Percentiles rank a stretch among this genome's conserved stretches.
These are phyloP conservation scores for Rhynchosporium secalis DNA, from an alignment of 2,329 filamentous ascomycete genomes.

Conservation along the genomic window DNA sequence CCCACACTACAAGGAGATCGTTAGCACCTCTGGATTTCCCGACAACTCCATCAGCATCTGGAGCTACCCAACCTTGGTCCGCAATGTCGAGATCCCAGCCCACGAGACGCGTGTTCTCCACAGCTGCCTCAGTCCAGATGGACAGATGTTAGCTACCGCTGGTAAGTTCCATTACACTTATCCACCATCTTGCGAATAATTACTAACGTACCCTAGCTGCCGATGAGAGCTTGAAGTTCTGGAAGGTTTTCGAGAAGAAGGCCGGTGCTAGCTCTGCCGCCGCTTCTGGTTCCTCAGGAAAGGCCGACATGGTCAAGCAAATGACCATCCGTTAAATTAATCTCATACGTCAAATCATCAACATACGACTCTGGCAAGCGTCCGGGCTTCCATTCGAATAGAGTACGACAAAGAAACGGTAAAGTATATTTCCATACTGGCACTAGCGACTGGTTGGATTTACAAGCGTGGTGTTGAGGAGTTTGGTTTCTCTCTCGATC, in stretches of 20 bases:
- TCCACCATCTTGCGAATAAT: slow-evolving; percentile 12
- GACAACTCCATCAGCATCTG: slow-evolving; percentile 99
- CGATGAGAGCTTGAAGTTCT: slow-evolving; percentile 98
- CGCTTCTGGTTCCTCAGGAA: slow-evolving; percentile 68
- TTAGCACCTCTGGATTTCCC: slow-evolving; percentile 97
- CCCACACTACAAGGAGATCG: slow-evolving; percentile 95
- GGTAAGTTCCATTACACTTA: slow-evolving; percentile 49
- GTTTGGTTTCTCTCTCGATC: slow-evolving; percentile 43
- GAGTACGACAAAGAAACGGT: slow-evolving; percentile 30
- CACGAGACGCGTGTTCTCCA: slow-evolving; percentile 96
- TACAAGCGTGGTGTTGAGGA: slow-evolving; percentile 56
- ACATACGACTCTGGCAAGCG: slow-evolving; percentile 29
- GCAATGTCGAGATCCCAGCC: slow-evolving; percentile 96
- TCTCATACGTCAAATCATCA: slow-evolving; percentile 22
- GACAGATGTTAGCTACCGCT: slow-evolving; percentile 95
- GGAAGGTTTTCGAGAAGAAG: slow-evolving; percentile 99
- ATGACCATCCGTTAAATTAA: slow-evolving; percentile 80
- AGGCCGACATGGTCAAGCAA: slow-evolving; percentile 87
- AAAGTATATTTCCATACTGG: slow-evolving; percentile 43
- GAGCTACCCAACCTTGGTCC: slow-evolving; percentile 96
- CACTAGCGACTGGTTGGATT: slow-evolving; percentile 46
- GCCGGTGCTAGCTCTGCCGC: slow-evolving; percentile 68
- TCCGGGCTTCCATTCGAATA: slow-evolving; percentile 26
- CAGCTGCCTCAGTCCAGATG: slow-evolving; percentile 94
- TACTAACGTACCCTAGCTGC: slow-evolving; percentile 59